Evolutionary conservation across 2,329 filamentous ascomycete genomes (phyloP).

Genomic region (Neopestalotiopsis sp.): DNA sequence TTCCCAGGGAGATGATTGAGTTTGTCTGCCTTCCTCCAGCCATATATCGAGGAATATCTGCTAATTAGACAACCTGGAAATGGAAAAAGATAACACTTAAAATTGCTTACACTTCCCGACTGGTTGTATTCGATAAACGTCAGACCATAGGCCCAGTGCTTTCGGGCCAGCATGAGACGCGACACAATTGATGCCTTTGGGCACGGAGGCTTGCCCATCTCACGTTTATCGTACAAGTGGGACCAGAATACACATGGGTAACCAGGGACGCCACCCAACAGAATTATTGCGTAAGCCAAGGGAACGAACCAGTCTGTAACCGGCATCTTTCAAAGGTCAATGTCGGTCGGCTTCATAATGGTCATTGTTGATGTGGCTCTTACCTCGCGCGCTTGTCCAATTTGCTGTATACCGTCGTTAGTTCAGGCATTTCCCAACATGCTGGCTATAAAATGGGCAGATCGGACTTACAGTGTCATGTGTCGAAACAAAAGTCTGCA

Average conservation of each 20-base stretch:
- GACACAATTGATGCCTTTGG: constrained; percentile 53
- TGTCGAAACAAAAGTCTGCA: background rate
- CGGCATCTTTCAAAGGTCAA: constrained; percentile 47
- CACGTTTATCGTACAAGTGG: constrained; percentile 59
- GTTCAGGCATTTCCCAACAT: background rate
- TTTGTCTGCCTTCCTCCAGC: too few relatives aligned
- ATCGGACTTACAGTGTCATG: background rate
- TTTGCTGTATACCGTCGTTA: constrained; percentile 54
- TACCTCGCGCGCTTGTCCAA: constrained; percentile 13
- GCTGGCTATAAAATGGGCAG: background rate
- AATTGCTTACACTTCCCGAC: constrained; percentile 61
- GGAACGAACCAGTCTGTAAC: constrained; percentile 72
- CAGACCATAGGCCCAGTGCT: constrained; percentile 68
- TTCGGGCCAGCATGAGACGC: constrained; percentile 65
- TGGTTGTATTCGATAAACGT: constrained; percentile 68
- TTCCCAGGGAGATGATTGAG: too few relatives aligned
- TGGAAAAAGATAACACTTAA: constrained; percentile 49
- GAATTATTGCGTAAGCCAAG: constrained; percentile 73
- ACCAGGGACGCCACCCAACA: constrained; percentile 60
- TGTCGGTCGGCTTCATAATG: background rate
- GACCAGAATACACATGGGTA: constrained; percentile 74
- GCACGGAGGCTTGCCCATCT: constrained; percentile 44
- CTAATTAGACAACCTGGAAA: constrained; percentile 33
- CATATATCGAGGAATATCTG: too few relatives aligned
- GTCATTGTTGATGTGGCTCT: background rate